Conservation (phyloP, 176 grass and related monocot species). For the Tuctoria greenei region DNA sequence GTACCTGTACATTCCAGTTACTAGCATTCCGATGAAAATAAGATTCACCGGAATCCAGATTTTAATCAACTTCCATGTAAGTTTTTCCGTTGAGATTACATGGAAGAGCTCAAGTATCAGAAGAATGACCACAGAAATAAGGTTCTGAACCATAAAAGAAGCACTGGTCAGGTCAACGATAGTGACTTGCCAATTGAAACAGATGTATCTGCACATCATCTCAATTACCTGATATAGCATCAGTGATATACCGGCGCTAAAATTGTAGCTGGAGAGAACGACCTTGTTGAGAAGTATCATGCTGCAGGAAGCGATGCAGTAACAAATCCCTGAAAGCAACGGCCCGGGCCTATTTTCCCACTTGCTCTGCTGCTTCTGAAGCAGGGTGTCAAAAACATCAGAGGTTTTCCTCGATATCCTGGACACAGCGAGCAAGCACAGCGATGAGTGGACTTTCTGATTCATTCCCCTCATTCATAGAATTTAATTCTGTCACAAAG, state of each 20-base stretch:
- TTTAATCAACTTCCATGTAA: slow-evolving; percentile 82
- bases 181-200: not conserved
- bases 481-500: not conserved
- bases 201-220: not conserved
- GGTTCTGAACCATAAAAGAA: slow-evolving; percentile 59
- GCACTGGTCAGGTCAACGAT: slow-evolving; percentile 13
- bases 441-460: not conserved
- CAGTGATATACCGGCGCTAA: slow-evolving; percentile 66
- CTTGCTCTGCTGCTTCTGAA: slow-evolving; percentile 60
- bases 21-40: slow-evolving; percentile 84
- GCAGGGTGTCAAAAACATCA: slow-evolving; percentile 50
- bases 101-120: slow-evolving; percentile 45
- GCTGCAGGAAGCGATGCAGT: slow-evolving; percentile 81
- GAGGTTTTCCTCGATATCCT: slow-evolving; percentile 66
- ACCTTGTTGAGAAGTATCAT: slow-evolving; percentile 97
- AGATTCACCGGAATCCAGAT: slow-evolving; percentile 87
- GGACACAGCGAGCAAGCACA: not conserved
- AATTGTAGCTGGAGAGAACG: slow-evolving; percentile 77
- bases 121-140: slow-evolving; percentile 69
- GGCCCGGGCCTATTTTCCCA: slow-evolving; percentile 48
- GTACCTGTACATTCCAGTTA: slow-evolving; percentile 91
- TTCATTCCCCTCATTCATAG: not conserved
- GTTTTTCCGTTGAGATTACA: slow-evolving; percentile 62
- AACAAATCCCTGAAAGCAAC: slow-evolving; percentile 63
- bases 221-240: slow-evolving; percentile 76